Evolutionary conservation across 164 flowering plant genomes (phyloP), one percentile per base, ranked within the genome.

Genomic region (Tinospora cordifolia): DNA sequence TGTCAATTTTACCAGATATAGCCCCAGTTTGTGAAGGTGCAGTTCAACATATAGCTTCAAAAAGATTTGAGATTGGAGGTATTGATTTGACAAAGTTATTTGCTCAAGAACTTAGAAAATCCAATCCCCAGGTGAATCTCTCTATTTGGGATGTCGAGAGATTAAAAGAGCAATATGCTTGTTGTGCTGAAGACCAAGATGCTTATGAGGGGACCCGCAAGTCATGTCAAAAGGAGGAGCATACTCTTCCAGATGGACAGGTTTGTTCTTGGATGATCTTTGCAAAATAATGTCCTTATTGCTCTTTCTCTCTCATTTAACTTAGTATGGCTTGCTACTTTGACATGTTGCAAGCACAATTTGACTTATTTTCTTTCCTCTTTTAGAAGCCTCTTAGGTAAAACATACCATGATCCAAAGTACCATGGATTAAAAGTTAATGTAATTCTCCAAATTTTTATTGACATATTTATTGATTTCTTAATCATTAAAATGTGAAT

Each of bases 21-120:
- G 99, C 99, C 59, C 93, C 99, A 65, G 98, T 95, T 21, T 87
- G 83, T 81, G 99, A 95, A 90, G 99, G 99, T 74, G 99, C 99
- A 44, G 99, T 95, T 84, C 98, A 95, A 77, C 97, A 95, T 79
- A 92, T 95, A 83, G 98, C 98, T 36, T 95, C 97, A 8, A 89
- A 88, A 81, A 88, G 96, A 80, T 85, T 89, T 80, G 97, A 90
- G 77, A 81, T 92, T 65, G 99, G 99, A 44, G 98, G 99, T 68
- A 63, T 78, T 75, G 98, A 95, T 69, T 84, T 95, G 82, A 95
- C 98, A 24, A 87, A 86, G 49, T 83, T 95, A 73, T 84, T 95
- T 68, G 86, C 87, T 47, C 82, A 84, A 71, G 92, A 91, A 72
- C 93, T 95, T 68, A 80, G 77, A 24, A 88, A 87, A 76, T 87